phyloP scores from a whole-genome alignment of 139 green algal genomes.

The Volvox africanus region DNA sequence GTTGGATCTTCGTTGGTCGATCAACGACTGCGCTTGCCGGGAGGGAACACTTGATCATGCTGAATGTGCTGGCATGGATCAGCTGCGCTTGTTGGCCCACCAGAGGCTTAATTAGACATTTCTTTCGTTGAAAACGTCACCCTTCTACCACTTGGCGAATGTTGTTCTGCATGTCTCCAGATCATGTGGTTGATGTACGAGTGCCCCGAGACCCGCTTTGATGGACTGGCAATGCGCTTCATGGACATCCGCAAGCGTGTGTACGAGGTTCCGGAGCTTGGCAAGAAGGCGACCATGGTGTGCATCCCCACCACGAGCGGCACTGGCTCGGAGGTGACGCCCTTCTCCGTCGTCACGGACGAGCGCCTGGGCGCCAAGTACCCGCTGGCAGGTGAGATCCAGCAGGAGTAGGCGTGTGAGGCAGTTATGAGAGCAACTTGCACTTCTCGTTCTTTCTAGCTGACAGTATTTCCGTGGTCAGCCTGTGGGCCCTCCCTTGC shows the following conservation, averaged over 20 bases:
- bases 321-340: slow-evolving; percentile 79
- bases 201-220: slow-evolving; percentile 75
- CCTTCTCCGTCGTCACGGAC: slow-evolving; percentile 81
- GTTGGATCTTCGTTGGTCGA: no score
- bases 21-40: no score
- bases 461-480: no score
- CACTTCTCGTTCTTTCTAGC: not conserved
- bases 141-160: no score
- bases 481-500: no score
- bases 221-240: slow-evolving; percentile 79
- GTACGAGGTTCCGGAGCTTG: slow-evolving; percentile 69
- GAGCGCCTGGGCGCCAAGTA: slow-evolving; percentile 73
- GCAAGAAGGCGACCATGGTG: slow-evolving; percentile 66
- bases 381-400: slow-evolving; percentile 57
- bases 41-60: no score
- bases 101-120: no score
- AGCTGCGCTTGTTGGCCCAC: no score
- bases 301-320: slow-evolving; percentile 76
- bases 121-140: no score
- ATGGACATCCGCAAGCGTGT: slow-evolving; percentile 86
- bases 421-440: no score
- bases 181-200: slow-evolving; percentile 82
- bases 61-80: no score
- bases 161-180: no score
- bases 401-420: not conserved